Evolutionary conservation across 805 yeast genomes (phyloP), one percentile per base, ranked within the genome.

Genomic region (Vanderwaltozyma polyspora): DNA sequence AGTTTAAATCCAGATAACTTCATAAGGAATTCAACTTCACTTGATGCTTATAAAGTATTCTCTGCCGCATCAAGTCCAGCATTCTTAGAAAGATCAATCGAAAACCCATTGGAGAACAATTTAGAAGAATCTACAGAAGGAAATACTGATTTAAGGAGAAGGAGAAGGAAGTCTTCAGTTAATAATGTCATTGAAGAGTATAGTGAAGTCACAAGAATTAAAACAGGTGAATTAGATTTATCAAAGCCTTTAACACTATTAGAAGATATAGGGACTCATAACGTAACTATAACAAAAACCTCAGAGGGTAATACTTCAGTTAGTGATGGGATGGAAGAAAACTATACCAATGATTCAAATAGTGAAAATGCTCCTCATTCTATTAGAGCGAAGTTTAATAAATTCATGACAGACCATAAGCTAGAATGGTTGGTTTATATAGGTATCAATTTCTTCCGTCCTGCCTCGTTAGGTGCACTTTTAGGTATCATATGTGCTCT

Each of bases 381-480:
- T 19, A 41, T 14, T 41, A 32, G 45, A 41, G 41, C 32, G 17
- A 49, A 38, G 17, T 33, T 43, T 16, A 32, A 41, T 8, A 28
- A 29, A 12, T 59, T 62, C 32, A 44, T 58, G 15, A 31, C 39
- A 8, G 48, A 43, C 19, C 41, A 55, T 39, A 49, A 48, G 10
- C 40, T 64, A 5, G 55, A 56, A 3, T 61, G 60, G 60, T 34
- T 64, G 3, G 40, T 46, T 3, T 65, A 56, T 44, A 37, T 65
- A 15, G 21, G 59, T 6, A 61, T 70, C 34, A 80, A 78, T 52
- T 72, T 78, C 37, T 44, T 62, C 21, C 67, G 86, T 22, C 94
- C 94, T 0, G 81, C 77, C 11, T 79, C 94, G 0, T 41, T 81
- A 4, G 65, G 86, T 0, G 67, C 85, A n/a, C 62, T 87, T 6